Percentiles rank a stretch among this genome's conserved stretches.
phyloP scores from a whole-genome alignment of 306 rosid genomes.

The Albizia julibrissin region DNA sequence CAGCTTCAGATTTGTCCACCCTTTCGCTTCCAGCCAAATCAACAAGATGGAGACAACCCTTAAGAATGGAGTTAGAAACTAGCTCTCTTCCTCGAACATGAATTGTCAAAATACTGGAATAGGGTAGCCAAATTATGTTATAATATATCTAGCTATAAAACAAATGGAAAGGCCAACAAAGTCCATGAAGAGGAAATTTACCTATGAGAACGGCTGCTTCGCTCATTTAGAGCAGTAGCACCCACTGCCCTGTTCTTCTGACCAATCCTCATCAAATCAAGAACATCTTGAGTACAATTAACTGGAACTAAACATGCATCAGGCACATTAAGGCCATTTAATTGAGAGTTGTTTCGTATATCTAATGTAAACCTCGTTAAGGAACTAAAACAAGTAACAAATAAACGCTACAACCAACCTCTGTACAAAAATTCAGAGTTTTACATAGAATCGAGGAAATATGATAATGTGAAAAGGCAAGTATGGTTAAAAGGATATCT shows the following conservation, averaged over 20 bases:
- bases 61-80: slow-evolving; percentile 66
- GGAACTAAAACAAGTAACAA: slow-evolving; percentile 32
- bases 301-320: slow-evolving; percentile 91
- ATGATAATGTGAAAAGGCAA: slow-evolving; percentile 2
- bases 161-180: slow-evolving; percentile 7
- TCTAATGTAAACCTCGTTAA: slow-evolving; percentile 78
- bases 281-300: slow-evolving; percentile 86
- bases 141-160: neutral
- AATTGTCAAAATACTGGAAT: slow-evolving; percentile 82
- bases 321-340: slow-evolving; percentile 95
- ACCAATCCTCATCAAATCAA: slow-evolving; percentile 84
- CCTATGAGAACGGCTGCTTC: slow-evolving; percentile 99
- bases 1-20: slow-evolving; percentile 96
- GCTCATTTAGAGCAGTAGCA: slow-evolving; percentile 91
- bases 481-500: slow-evolving; percentile 74
- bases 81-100: slow-evolving; percentile 86
- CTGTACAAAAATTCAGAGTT: neutral
- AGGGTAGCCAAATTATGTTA: slow-evolving; percentile 27
- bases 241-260: slow-evolving; percentile 92
- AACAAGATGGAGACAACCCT: slow-evolving; percentile 95
- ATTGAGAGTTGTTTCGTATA: slow-evolving; percentile 91
- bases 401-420: slow-evolving; percentile 26
- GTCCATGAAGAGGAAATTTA: slow-evolving; percentile 28
- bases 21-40: slow-evolving; percentile 99
- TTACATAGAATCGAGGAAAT: neutral